Conservation (phyloP, 305 asterid genomes). For the Salvia sclarea region DNA sequence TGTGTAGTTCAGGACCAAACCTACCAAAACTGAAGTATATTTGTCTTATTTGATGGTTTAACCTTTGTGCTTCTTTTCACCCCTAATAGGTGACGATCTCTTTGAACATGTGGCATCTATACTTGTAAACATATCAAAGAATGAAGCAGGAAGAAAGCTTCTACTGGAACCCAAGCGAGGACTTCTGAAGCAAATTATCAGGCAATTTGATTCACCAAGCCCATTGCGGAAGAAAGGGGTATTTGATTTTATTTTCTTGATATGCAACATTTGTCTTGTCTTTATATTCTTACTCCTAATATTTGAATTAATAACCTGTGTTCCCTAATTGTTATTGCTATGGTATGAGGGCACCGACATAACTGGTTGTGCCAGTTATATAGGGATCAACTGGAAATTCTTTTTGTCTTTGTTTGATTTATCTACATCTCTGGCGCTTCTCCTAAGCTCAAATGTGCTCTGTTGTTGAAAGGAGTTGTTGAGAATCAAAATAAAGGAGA, state of each 20-base stretch:
- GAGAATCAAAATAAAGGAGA: neutral
- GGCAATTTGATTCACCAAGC: slow-evolving; percentile 82
- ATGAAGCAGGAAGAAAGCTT: slow-evolving; percentile 81
- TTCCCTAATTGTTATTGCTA: slow-evolving; percentile 1
- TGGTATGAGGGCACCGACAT: neutral
- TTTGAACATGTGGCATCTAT: slow-evolving; percentile 90
- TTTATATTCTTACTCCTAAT: neutral
- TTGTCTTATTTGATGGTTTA: neutral
- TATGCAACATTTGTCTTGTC: neutral
- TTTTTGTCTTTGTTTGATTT: slow-evolving; percentile 1
- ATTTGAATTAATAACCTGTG: neutral
- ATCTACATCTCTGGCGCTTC: neutral
- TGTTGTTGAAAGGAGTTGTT: neutral
- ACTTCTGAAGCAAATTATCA: slow-evolving; percentile 79
- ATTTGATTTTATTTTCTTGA: slow-evolving; percentile 24
- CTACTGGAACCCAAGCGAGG: slow-evolving; percentile 86
- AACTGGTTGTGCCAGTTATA: neutral
- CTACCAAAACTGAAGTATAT: neutral
- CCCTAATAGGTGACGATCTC: slow-evolving; percentile 72
- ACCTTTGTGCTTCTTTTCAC: slow-evolving; percentile 13
- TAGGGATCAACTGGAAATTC: neutral
- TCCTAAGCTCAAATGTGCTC: neutral
- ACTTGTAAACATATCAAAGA: slow-evolving; percentile 89
- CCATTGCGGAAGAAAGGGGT: slow-evolving; percentile 88
- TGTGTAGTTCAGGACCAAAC: neutral